Conservation (phyloP, 2,329 filamentous ascomycete species). For the Scedosporium dehoogii region DNA sequence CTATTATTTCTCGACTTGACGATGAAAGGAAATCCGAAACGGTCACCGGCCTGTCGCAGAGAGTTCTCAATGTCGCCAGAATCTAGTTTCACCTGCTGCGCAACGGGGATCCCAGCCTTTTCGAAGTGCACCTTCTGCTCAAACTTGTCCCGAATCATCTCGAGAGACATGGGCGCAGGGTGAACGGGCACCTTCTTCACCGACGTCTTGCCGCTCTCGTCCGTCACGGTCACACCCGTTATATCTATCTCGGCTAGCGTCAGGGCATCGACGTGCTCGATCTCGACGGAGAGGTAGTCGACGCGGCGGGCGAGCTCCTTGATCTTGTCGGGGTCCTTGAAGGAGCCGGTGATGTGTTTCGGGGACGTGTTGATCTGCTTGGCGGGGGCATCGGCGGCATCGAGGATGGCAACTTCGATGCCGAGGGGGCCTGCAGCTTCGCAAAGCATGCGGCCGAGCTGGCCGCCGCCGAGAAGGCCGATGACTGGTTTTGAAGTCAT, state of each 20-base stretch:
- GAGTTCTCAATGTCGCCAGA: conserved; percentile 46
- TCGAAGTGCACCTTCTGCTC: conserved; percentile 74
- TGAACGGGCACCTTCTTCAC: conserved; percentile 52
- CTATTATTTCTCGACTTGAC: conserved; percentile 83
- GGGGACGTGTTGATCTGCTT: conserved; percentile 74
- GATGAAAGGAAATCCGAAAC: conserved; percentile 79
- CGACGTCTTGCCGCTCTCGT: conserved; percentile 24
- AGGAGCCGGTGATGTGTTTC: conserved; percentile 73
- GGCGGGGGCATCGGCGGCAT: conserved; percentile 66
- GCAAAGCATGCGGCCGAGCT: conserved; percentile 87
- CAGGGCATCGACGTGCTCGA: conserved; percentile 88
- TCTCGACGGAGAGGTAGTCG: conserved; percentile 85
- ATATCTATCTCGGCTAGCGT: conserved; percentile 74
- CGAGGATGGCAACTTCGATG: conserved; percentile 69
- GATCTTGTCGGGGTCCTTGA: conserved; percentile 74
- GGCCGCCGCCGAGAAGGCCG: conserved; percentile 51
- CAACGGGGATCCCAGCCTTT: conserved; percentile 59
- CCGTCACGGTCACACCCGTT: conserved; percentile 46
- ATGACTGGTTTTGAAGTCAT: conserved; percentile 30
- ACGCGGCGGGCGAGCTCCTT: conserved; percentile 65
- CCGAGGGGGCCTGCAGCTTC: conserved; percentile 71
- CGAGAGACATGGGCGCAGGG: conserved; percentile 77
- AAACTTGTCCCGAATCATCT: conserved; percentile 90
- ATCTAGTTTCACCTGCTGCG: conserved; percentile 57
- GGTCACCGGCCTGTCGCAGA: conserved; percentile 50